Percentiles rank a stretch among this genome's conserved stretches.
phyloP scores from a whole-genome alignment of 345 rosid genomes.

The Conringia planisiliqua region DNA sequence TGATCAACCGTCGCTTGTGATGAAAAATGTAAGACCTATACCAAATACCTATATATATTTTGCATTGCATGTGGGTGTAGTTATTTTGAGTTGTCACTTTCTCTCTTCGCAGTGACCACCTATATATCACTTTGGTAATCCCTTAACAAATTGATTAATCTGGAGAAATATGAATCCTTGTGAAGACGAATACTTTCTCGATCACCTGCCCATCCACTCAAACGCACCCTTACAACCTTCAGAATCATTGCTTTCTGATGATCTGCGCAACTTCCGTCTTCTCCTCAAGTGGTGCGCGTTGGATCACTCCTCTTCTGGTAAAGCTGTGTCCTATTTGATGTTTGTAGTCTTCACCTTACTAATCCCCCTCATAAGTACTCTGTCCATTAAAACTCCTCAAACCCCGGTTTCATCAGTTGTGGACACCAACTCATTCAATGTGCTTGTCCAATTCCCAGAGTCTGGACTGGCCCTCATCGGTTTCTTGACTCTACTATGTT shows the following conservation, averaged over 20 bases:
- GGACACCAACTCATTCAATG: conserved; percentile 48
- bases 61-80: conserved; percentile 8
- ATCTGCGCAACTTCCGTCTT: conserved; percentile 47
- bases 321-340: conserved; percentile 42
- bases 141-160: neutral
- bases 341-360: conserved; percentile 45
- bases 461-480: conserved; percentile 57
- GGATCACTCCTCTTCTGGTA: conserved; percentile 58
- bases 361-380: conserved; percentile 42
- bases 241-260: conserved; percentile 41
- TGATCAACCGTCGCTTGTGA: conserved; percentile 11
- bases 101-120: neutral
- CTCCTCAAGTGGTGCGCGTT: conserved; percentile 67
- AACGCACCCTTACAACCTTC: conserved; percentile 37
- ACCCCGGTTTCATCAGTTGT: conserved; percentile 22
- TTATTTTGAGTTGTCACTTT: conserved; percentile 16
- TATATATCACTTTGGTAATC: neutral
- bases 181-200: conserved; percentile 19
- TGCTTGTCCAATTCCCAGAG: conserved; percentile 60
- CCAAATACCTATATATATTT: neutral
- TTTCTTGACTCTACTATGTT: conserved; percentile 51
- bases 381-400: conserved; percentile 34
- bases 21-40: neutral
- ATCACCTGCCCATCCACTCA: conserved; percentile 6
- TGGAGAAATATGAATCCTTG: conserved; percentile 11